A percentile compares a stretch with the other conserved stretches of the same genome.
phyloP scores from a whole-genome alignment of 2,329 filamentous ascomycete genomes.

The Phoma sp. region DNA sequence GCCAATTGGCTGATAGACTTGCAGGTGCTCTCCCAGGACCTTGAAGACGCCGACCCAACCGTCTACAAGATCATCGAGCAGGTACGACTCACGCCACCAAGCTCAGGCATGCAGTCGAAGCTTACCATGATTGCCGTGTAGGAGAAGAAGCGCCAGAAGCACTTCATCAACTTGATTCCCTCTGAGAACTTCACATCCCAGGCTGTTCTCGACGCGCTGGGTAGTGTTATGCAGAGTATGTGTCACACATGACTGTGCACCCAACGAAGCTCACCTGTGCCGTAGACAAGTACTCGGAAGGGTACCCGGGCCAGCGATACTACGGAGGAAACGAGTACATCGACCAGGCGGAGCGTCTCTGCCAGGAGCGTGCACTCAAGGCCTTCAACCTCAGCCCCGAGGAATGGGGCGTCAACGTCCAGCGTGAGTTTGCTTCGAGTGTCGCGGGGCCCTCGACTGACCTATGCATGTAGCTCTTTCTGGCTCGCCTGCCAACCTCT shows the following conservation, averaged over 20 bases:
- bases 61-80: conserved; percentile 91
- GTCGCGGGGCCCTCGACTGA: conserved; percentile 19
- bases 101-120: not conserved
- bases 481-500: conserved; percentile 75
- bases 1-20: conserved; percentile 17
- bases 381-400: conserved; percentile 84
- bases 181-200: conserved; percentile 99
- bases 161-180: conserved; percentile 99
- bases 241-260: conserved; percentile 66
- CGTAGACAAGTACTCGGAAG: conserved; percentile 97
- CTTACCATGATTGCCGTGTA: conserved; percentile 49
- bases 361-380: conserved; percentile 90
- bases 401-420: conserved; percentile 99
- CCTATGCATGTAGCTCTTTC: conserved; percentile 68
- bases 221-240: conserved; percentile 59
- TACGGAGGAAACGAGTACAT: conserved; percentile 99
- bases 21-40: conserved; percentile 78
- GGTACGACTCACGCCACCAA: conserved; percentile 57
- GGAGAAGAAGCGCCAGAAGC: conserved; percentile 96
- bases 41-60: conserved; percentile 83
- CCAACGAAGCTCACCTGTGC: conserved; percentile 33
- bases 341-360: conserved; percentile 92
- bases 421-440: conserved; percentile 61
- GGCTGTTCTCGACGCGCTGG: conserved; percentile 96
- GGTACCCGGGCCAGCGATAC: conserved; percentile 96